Evolutionary conservation across 805 yeast genomes (phyloP), one percentile per base, ranked within the genome.

Genomic region (Ogataea pignaliae): DNA sequence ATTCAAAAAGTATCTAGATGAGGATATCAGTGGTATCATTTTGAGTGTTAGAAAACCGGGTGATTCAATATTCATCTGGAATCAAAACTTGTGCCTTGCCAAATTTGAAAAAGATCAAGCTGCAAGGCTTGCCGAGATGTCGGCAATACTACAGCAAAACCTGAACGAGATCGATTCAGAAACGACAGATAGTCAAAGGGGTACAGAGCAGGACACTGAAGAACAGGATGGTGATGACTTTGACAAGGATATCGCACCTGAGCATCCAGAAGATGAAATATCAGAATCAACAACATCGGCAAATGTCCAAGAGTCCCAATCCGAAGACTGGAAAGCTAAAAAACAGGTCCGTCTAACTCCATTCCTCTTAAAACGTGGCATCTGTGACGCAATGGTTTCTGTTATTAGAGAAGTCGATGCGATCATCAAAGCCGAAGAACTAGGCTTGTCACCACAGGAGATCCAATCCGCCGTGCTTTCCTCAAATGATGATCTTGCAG

Each of bases 41-140:
- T 66, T 81, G 42, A 74, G 82, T 56, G 74, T 78, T 13, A 70
- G 85, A 39, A 70, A 72, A 31, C 83, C 78, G 47, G 85, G 79
- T 47, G 81, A 77, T 52, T 73, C 79, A 32, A 66, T 82, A 42
- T 68, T 78, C 44, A 68, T 82, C 39, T 82, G 88, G 88, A 81
- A 80, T 61, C 70, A 75, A 16, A 75, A 76, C 53, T 54, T 69
- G 35, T 67, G 68, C 41, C 66, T 68, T 44, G 48, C 59, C 33
- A 55, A 58, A 40, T 54, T 51, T 41, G 50, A 47, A 47, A 52
- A 47, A 31, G 43, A 42, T 6, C 55, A 51, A 39, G 26, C 40
- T 11, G 43, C 38, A 12, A 48, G 36, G 29, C 37, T 43, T 28
- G 33, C 38, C 34, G 30, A 42, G 38, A 39, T 44, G 48, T 36